Conservation (phyloP, 2,329 filamentous ascomycete genomes). For the Cladosporium sphaerospermum region DNA sequence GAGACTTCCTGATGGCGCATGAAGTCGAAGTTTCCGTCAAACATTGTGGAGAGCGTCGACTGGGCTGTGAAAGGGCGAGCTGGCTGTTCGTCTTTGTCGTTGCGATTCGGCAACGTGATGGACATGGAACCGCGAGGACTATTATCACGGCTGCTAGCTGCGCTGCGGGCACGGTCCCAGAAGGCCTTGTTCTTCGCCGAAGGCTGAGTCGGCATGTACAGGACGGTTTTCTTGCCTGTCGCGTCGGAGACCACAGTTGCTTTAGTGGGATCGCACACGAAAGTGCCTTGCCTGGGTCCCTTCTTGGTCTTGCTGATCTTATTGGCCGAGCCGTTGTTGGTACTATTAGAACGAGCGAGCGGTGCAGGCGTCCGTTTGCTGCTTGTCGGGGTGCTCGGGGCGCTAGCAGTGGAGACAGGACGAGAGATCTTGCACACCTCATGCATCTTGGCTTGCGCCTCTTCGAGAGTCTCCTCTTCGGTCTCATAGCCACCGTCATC, state of each 20-base stretch:
- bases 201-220: slow-evolving; percentile 18
- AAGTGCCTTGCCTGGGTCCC: slow-evolving; percentile 21
- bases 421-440: slow-evolving; percentile 14
- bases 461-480: slow-evolving; percentile 22
- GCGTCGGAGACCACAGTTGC: slow-evolving; percentile 18
- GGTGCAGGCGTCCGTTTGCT: slow-evolving; percentile 16
- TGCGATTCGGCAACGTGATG: slow-evolving; percentile 1
- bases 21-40: slow-evolving; percentile 26
- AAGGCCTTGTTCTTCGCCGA: slow-evolving; percentile 23
- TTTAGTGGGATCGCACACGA: slow-evolving; percentile 23
- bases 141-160: slow-evolving; percentile 23
- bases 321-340: slow-evolving; percentile 17
- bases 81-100: slow-evolving; percentile 13
- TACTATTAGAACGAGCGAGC: slow-evolving; percentile 16
- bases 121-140: slow-evolving; percentile 25
- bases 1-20: slow-evolving; percentile 43
- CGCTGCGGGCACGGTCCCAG: slow-evolving; percentile 26
- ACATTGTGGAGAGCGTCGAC: slow-evolving; percentile 28
- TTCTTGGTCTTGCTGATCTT: slow-evolving; percentile 16
- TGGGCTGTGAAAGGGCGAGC: slow-evolving; percentile 28
- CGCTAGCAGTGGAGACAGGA: neutral
- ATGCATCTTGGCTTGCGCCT: slow-evolving; percentile 17
- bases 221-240: slow-evolving; percentile 15
- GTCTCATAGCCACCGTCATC: slow-evolving; percentile 32
- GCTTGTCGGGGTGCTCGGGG: slow-evolving; percentile 5